Percentiles rank a stretch among this genome's conserved stretches.
Conservation (phyloP, 1,139 yeast genomes). For the Meyerozyma elateridarum region DNA sequence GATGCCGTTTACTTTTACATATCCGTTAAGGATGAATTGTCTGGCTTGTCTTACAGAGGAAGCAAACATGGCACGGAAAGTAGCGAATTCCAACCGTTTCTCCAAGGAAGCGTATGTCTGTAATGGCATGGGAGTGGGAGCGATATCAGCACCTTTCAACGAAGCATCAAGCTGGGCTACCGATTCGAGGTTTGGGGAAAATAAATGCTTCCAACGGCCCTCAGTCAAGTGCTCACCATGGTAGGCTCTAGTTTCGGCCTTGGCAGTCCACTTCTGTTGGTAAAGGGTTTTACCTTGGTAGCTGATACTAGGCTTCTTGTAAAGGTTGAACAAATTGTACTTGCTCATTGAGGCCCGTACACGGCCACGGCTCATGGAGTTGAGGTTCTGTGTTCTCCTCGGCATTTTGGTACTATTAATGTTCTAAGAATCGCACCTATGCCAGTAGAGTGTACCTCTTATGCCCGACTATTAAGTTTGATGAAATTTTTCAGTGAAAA, state of each 20-base stretch:
- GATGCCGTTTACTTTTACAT: slow-evolving; percentile 82
- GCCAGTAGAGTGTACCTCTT: too few relatives aligned
- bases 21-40: slow-evolving; percentile 76
- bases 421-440: slow-evolving; percentile 8
- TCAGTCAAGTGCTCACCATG: slow-evolving; percentile 95
- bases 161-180: slow-evolving; percentile 84
- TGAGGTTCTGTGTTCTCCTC: slow-evolving; percentile 53
- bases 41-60: slow-evolving; percentile 92
- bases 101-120: slow-evolving; percentile 90
- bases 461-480: too few relatives aligned
- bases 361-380: slow-evolving; percentile 64
- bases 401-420: slow-evolving; percentile 40
- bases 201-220: slow-evolving; percentile 67
- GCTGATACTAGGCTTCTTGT: slow-evolving; percentile 56
- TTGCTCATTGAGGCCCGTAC: slow-evolving; percentile 92
- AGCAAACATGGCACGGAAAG: slow-evolving; percentile 91
- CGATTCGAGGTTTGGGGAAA: slow-evolving; percentile 71
- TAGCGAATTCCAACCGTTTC: slow-evolving; percentile 81
- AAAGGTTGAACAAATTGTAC: slow-evolving; percentile 81
- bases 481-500: too few relatives aligned
- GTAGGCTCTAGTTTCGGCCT: slow-evolving; percentile 88
- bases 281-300: slow-evolving; percentile 59
- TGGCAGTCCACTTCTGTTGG: slow-evolving; percentile 91
- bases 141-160: slow-evolving; percentile 52
- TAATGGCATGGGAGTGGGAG: slow-evolving; percentile 73